Conservation (phyloP, 2,329 filamentous ascomycete genomes). For the Rhytidhysteron rufulum region DNA sequence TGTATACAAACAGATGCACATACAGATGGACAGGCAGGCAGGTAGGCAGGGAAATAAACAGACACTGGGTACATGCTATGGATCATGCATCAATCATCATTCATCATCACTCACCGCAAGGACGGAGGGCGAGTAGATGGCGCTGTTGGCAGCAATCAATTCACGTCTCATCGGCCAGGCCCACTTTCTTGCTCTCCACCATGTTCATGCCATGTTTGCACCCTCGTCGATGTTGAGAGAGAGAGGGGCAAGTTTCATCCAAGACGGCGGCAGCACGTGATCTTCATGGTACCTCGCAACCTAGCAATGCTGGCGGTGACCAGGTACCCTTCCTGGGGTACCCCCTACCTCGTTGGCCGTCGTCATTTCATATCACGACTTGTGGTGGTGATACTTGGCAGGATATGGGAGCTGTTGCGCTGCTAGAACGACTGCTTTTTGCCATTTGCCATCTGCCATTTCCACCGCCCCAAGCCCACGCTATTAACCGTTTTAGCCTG, state of each 20-base stretch:
- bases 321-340: constrained; percentile 7
- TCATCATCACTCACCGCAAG: too few relatives aligned
- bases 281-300: not conserved
- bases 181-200: not conserved
- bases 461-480: constrained; percentile 20
- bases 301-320: constrained; percentile 3
- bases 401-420: constrained; percentile 6
- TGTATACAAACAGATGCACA: too few relatives aligned
- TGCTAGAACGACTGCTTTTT: too few relatives aligned
- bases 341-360: constrained; percentile 6
- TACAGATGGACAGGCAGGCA: too few relatives aligned
- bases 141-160: too few relatives aligned
- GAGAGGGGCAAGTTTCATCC: not conserved
- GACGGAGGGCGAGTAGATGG: too few relatives aligned
- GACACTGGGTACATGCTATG: too few relatives aligned
- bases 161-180: not conserved
- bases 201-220: not conserved
- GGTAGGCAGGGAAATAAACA: too few relatives aligned
- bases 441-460: too few relatives aligned
- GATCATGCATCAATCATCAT: too few relatives aligned
- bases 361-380: constrained; percentile 10
- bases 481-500: constrained; percentile 32
- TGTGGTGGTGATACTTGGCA: constrained; percentile 4
- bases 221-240: not conserved
- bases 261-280: constrained; percentile 9